Evolutionary conservation across 257 asterid genomes (phyloP), one percentile per base, ranked within the genome.

Genomic region (Linderniella brevidens): DNA sequence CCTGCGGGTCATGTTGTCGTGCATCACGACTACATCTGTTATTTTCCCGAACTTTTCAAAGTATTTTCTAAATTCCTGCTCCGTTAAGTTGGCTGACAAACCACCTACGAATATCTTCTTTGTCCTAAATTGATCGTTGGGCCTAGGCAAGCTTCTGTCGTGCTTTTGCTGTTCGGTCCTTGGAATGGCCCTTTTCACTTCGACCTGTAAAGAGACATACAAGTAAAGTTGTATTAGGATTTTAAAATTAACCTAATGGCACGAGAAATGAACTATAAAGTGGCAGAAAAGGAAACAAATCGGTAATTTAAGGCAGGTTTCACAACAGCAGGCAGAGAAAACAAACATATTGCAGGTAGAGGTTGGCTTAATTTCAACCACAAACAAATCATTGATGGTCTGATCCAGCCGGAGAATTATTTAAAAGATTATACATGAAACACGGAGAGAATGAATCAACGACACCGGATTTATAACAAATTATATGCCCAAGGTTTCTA

Each of bases 21-120:
- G 94, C 86, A 87, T 87, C 59, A 87, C 87, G 35, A 87, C 97
- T 52, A 83, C 93, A 67, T 87, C 97, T 2, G 72, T 78, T 17
- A 87, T 83, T 59, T 71, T 76, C 67, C 95, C 97, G 35, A 73
- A 83, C 58, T 62, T 76, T 66, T 78, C 95, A 55, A 87, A 87
- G 65, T 83, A 83, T 62, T 61, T 58, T 76, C 72, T 83, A 78
- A 83, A 83, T 52, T 78, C 93, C 17, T 80, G 80, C 59, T 83
- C 83, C 0, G 74, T 87, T 67, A 87, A 45, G 60, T 59, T 70
- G 64, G 95, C 83, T 4, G 97, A 70, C 53, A 87, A 74, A 13
- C 97, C 95, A 57, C 97, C 95, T 59, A 83, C 95, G 49, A 87
- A 87, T 54, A 87, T 78, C 82, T 87, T 87, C 73, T 78, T 83